Evolutionary conservation across 2,329 filamentous ascomycete species (phyloP).

Genomic region (Dothistroma septosporum): DNA sequence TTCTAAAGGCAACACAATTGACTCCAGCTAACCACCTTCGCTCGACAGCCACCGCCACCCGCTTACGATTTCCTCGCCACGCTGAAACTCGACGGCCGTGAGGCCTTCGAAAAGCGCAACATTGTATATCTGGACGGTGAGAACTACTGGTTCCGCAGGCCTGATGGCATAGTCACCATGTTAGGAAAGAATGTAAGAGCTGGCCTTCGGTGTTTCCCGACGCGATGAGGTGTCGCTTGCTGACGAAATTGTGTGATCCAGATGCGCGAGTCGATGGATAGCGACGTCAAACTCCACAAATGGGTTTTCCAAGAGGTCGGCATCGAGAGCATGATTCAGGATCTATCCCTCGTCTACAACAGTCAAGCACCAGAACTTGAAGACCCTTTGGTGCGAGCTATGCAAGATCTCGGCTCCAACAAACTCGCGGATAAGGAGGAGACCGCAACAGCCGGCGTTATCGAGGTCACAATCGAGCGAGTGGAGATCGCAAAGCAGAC

Average conservation of each 20-base stretch:
- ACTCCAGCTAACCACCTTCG: background rate
- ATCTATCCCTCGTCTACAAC: constrained; percentile 1
- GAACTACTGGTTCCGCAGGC: background rate
- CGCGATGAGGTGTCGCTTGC: background rate
- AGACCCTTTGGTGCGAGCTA: constrained; percentile 3
- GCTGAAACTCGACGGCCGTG: constrained; percentile 12
- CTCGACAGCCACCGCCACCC: background rate
- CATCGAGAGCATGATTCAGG: constrained; percentile 12
- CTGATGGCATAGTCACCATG: constrained; percentile 5
- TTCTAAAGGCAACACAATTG: no score
- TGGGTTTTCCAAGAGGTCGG: constrained; percentile 17
- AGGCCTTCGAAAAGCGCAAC: constrained; percentile 6
- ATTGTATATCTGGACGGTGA: constrained; percentile 12
- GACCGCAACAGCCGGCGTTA: constrained; percentile 3
- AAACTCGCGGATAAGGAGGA: constrained; percentile 11
- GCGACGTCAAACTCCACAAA: constrained; percentile 2
- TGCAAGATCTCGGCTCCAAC: constrained; percentile 7
- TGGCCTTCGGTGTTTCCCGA: background rate
- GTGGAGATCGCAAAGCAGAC: background rate
- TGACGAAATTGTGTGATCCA: background rate
- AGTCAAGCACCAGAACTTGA: background rate
- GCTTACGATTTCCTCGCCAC: constrained; percentile 10
- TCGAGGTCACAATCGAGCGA: constrained; percentile 14
- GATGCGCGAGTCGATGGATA: constrained; percentile 1
- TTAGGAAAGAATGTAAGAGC: constrained; percentile 1